Evolutionary conservation across 2,329 filamentous ascomycete species (phyloP), one percentile per base, ranked within the genome.

Genomic region (Arthrobotrys megalospora): DNA sequence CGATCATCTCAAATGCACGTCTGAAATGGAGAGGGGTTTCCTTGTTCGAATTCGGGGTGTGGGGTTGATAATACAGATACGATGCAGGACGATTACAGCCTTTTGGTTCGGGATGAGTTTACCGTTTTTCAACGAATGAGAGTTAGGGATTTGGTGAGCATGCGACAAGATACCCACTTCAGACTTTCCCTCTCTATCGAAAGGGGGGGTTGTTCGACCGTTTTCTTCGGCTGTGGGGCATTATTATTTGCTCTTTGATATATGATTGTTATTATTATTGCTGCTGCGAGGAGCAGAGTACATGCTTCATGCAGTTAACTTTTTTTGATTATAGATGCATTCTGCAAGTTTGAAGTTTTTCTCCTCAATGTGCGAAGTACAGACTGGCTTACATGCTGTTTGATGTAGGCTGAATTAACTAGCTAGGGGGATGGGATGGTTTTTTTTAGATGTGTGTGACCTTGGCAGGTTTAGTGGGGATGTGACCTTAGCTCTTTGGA

Each of bases 81-180:
- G 36, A 43, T 43, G 55, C 36, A 60, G 34, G 16, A n/a, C 7
- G 36, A 63, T 10, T 53, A 32, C 24, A 53, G 50, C 50, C 24
- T 28, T 28, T 28, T 34, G 7, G 24, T 53, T 32, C 24, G 50
- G 24, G 24, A n/a, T 52, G 2, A 12, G 21, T 52, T n/a, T n/a
- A n/a, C 16, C 32, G 2, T 5, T 53, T 53, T 34, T 60, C 6
- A 21, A 19, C 41, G 63, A 64, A 75, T 62, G 34, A 10, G 36
- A 60, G 55, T 2, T n/a, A 24, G 36, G 19, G 55, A 43, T 60
- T 60, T 24, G 34, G 43, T 75, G 60, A 47, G 62, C 70, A 75
- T 75, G 63, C 70, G 70, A 75, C 70, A 75, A 32, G 52, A 66
- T 75, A 67, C 70, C 70, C 62, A 53, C 70, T 75, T 75, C 6